Conservation (phyloP, 306 rosid genomes). For the Sindora glabra region DNA sequence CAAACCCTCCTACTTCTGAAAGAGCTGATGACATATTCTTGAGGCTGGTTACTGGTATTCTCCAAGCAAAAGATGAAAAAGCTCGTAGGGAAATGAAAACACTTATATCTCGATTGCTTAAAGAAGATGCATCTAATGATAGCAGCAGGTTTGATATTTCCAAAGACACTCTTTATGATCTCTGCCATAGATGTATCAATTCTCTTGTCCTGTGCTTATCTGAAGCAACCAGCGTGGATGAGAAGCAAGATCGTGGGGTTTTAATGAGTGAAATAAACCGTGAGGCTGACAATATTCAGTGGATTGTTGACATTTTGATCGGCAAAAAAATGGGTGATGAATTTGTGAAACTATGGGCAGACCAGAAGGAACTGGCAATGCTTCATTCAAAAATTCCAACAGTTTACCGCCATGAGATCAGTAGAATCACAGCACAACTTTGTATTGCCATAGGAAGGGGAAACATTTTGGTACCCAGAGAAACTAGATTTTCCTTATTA, state of each 20-base stretch:
- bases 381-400: constrained; percentile 70
- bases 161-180: constrained; percentile 65
- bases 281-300: constrained; percentile 81
- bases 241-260: constrained; percentile 44
- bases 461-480: constrained; percentile 64
- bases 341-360: constrained; percentile 84
- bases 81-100: constrained; percentile 80
- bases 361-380: constrained; percentile 71
- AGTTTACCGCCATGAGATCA: constrained; percentile 71
- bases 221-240: constrained; percentile 37
- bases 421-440: constrained; percentile 71
- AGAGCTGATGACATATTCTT: constrained; percentile 47
- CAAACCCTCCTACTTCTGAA: constrained; percentile 52
- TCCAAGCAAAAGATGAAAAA: constrained; percentile 81
- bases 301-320: constrained; percentile 74
- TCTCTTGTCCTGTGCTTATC: constrained; percentile 65
- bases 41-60: constrained; percentile 53
- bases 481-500: constrained; percentile 53
- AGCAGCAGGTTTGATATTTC: constrained; percentile 53
- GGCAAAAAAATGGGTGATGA: constrained; percentile 66
- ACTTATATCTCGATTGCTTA: constrained; percentile 57
- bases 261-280: constrained; percentile 71
- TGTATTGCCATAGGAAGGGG: constrained; percentile 83
- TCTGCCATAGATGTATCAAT: constrained; percentile 59
- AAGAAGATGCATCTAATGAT: constrained; percentile 42